These are phyloP conservation scores for Neospora caninum DNA, from an alignment of 169 alveolate species.

Conservation along the genomic window DNA sequence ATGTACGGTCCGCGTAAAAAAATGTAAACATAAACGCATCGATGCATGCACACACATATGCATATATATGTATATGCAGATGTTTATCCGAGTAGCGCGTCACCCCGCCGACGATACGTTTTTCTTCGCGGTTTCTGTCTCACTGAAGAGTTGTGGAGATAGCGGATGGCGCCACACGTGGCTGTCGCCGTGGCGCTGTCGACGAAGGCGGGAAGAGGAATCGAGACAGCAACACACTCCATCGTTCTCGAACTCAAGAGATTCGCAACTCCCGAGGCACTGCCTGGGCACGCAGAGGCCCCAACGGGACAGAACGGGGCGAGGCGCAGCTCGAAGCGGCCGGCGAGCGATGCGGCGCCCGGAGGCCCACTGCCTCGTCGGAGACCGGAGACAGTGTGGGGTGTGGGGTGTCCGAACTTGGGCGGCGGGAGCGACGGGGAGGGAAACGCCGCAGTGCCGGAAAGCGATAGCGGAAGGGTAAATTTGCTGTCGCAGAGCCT, in stretches of 20 bases:
- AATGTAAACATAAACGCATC: too few species aligned
- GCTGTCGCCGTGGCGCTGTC: conserved; percentile 24
- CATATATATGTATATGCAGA: too few species aligned
- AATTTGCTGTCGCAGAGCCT: conserved; percentile 39
- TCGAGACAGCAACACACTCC: neutral
- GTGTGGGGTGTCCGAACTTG: neutral
- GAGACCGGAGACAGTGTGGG: neutral
- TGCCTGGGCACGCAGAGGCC: neutral
- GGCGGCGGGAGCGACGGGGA: neutral
- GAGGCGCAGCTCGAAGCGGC: neutral
- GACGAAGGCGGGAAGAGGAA: conserved; percentile 32
- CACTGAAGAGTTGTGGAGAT: conserved; percentile 31
- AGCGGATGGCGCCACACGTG: conserved; percentile 38
- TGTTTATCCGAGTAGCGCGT: too few species aligned
- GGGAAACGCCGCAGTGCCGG: conserved; percentile 23
- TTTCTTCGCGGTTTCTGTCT: neutral
- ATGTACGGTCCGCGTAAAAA: too few species aligned
- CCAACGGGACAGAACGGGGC: conserved; percentile 34
- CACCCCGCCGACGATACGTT: too few species aligned
- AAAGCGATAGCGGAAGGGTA: conserved; percentile 28
- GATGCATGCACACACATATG: too few species aligned
- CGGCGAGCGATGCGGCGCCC: conserved; percentile 16
- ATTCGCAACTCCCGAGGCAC: conserved; percentile 6
- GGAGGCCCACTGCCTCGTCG: neutral
- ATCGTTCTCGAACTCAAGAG: neutral